A percentile compares a stretch with the other conserved stretches of the same genome.
Conservation (phyloP, 192 early-diverging fungal species). For the Coemansia guatemalensis region DNA sequence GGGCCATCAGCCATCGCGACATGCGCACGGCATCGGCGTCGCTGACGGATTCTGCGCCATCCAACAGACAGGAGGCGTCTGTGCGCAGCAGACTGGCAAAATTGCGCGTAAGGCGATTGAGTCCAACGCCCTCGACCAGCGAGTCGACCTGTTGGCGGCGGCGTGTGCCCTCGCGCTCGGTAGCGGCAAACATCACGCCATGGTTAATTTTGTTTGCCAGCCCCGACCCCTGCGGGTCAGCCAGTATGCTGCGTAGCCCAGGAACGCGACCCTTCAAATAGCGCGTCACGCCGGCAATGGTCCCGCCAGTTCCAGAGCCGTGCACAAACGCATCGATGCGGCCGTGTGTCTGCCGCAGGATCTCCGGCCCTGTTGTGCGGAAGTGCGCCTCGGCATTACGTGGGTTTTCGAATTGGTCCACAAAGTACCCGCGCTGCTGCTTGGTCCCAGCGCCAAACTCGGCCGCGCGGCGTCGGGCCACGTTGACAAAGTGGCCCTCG, state of each 20-base stretch:
- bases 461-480: conserved; percentile 74
- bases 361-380: conserved; percentile 84
- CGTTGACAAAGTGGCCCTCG: conserved; percentile 86
- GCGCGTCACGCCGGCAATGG: conserved; percentile 85
- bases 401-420: conserved; percentile 94
- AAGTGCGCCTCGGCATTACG: conserved; percentile 83
- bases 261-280: conserved; percentile 74
- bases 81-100: conserved; percentile 53
- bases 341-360: conserved; percentile 61
- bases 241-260: conserved; percentile 66
- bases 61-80: conserved; percentile 54
- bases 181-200: conserved; percentile 85
- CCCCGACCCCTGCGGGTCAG: conserved; percentile 92
- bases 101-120: conserved; percentile 91
- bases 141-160: conserved; percentile 96
- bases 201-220: conserved; percentile 89
- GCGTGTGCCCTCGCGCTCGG: conserved; percentile 86
- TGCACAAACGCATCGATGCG: conserved; percentile 82
- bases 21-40: conserved; percentile 90
- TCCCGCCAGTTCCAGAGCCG: conserved; percentile 91
- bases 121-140: conserved; percentile 93
- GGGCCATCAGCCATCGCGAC: conserved; percentile 75
- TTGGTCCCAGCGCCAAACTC: conserved; percentile 51
- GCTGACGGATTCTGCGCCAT: conserved; percentile 80
- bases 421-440: conserved; percentile 65